Evolutionary conservation across 352 stramenopile species (phyloP).

Genomic region (Peronospora destructor): DNA sequence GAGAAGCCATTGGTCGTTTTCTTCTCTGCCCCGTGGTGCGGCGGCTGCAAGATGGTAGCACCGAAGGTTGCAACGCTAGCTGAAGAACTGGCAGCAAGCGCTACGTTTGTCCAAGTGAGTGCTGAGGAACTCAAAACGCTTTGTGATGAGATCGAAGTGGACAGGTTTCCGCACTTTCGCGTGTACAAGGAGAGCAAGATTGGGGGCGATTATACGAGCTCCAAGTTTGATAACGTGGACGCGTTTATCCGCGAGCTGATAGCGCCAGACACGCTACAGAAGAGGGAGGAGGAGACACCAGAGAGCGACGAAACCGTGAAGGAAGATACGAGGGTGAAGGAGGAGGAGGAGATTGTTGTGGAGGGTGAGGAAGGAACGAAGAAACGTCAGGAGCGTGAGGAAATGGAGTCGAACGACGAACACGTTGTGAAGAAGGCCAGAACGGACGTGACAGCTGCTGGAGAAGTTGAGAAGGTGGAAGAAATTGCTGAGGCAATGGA

Average conservation of each 20-base stretch:
- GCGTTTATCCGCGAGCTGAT: constrained; percentile 26
- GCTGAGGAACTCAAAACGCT: constrained; percentile 59
- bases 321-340: constrained; percentile 1
- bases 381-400: constrained; percentile 33
- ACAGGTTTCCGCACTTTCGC: constrained; percentile 71
- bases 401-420: constrained; percentile 17
- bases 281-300: constrained; percentile 13
- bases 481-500: constrained; percentile 1
- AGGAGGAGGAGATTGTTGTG: neutral
- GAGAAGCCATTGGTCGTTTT: constrained; percentile 38
- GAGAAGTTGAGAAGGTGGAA: constrained; percentile 11
- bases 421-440: constrained; percentile 28
- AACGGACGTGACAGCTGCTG: constrained; percentile 9
- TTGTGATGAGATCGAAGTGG: constrained; percentile 63
- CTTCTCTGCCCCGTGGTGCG: constrained; percentile 63
- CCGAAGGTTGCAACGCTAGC: constrained; percentile 45
- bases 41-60: constrained; percentile 56
- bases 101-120: constrained; percentile 44
- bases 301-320: constrained; percentile 6
- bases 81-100: constrained; percentile 26
- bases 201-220: constrained; percentile 55
- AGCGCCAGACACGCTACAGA: constrained; percentile 6
- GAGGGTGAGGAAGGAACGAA: constrained; percentile 11
- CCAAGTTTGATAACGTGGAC: constrained; percentile 66
- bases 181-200: constrained; percentile 59